Evolutionary conservation across 371 early-diverging fungal species (phyloP).

Genomic region (Mortierella sp.): DNA sequence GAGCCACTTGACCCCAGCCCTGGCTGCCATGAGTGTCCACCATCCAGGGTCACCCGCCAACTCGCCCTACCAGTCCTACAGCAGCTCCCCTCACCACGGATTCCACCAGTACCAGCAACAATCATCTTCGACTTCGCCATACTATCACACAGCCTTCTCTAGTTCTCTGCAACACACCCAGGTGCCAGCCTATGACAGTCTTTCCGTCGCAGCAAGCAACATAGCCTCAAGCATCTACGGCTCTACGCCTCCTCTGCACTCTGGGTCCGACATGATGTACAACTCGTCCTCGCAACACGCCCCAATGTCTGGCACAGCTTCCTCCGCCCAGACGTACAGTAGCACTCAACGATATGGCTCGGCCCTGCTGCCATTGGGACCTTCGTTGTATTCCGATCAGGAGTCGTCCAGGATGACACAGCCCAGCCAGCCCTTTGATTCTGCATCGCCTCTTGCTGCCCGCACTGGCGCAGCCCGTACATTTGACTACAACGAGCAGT

Average conservation of each 20-base stretch:
- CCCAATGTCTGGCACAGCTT: slow-evolving; percentile 7
- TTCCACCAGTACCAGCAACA: slow-evolving; percentile 34
- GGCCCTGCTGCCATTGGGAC: slow-evolving; percentile 22
- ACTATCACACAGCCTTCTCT: slow-evolving; percentile 42
- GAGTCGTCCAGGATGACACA: slow-evolving; percentile 27
- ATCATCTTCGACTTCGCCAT: slow-evolving; percentile 20
- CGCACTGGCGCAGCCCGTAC: slow-evolving; percentile 4
- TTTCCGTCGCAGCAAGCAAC: slow-evolving; percentile 24
- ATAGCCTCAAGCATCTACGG: slow-evolving; percentile 31
- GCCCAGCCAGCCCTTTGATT: slow-evolving; percentile 25
- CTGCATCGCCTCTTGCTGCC: slow-evolving; percentile 13
- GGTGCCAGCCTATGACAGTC: slow-evolving; percentile 22
- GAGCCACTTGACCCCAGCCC: slow-evolving; percentile 39
- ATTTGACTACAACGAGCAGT: slow-evolving; percentile 28
- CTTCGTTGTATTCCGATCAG: slow-evolving; percentile 35
- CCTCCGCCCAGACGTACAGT: slow-evolving; percentile 20
- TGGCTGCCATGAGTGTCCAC: slow-evolving; percentile 52
- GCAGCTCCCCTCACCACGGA: slow-evolving; percentile 34
- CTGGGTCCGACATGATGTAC: slow-evolving; percentile 28
- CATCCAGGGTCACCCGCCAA: slow-evolving; percentile 32
- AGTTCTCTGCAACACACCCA: slow-evolving; percentile 36
- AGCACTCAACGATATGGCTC: slow-evolving; percentile 15
- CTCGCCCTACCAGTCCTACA: slow-evolving; percentile 49
- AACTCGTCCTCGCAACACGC: slow-evolving; percentile 21
- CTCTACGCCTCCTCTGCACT: slow-evolving; percentile 17